A percentile compares a stretch with the other conserved stretches of the same genome.
phyloP scores from a whole-genome alignment of 441 rosid species.

The Populus tomentosa region DNA sequence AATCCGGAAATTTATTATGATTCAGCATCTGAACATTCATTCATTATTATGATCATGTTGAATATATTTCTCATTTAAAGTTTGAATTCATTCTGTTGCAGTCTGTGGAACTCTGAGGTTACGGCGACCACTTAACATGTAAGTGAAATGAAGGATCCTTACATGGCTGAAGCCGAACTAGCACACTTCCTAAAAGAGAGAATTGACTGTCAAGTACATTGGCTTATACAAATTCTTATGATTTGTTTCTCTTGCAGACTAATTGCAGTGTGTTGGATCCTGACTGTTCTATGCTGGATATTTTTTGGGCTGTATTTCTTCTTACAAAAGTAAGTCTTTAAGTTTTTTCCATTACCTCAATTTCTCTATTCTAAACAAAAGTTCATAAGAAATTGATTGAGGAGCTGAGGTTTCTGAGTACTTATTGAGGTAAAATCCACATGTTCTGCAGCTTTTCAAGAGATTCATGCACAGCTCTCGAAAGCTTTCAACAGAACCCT shows the following conservation, averaged over 20 bases:
- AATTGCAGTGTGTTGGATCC: constrained; percentile 50
- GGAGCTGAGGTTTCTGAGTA: background rate
- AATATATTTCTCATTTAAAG: constrained; percentile 4
- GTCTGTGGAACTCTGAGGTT: constrained; percentile 46
- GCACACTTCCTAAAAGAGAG: background rate
- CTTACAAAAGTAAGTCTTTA: constrained; percentile 43
- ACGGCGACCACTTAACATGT: constrained; percentile 39
- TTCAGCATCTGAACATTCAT: background rate
- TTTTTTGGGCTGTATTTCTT: constrained; percentile 60
- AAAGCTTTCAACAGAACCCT: constrained; percentile 48
- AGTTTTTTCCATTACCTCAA: background rate
- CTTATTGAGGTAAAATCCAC: background rate
- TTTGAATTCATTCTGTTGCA: constrained; percentile 25
- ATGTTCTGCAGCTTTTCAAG: constrained; percentile 42
- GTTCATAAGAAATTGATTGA: background rate
- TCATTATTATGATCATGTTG: background rate
- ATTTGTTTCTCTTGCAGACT: constrained; percentile 33
- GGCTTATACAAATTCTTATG: background rate
- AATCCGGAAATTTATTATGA: background rate
- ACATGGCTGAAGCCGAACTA: background rate
- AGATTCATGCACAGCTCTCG: constrained; percentile 59
- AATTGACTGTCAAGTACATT: no score
- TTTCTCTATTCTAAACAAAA: background rate
- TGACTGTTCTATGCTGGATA: no score
- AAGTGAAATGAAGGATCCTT: constrained; percentile 15